Evolutionary conservation across 2,329 filamentous ascomycete species (phyloP).

Genomic region (Cadophora malorum): DNA sequence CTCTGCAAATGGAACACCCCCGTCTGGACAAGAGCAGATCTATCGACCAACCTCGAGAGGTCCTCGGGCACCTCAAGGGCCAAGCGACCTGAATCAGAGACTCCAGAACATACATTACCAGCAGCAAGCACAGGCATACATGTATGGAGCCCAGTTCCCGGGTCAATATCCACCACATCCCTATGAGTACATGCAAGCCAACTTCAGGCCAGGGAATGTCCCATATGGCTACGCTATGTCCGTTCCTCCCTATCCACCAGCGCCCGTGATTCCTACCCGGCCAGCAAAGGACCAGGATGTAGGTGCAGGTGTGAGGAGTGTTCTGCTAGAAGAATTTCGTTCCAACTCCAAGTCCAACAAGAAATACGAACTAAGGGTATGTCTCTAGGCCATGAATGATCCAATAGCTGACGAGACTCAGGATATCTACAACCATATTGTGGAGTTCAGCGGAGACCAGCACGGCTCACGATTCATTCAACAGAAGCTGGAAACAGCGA

Average conservation of each 20-base stretch:
- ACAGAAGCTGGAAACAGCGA: constrained; percentile 87
- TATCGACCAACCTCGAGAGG: constrained; percentile 41
- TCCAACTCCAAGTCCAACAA: constrained; percentile 73
- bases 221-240: constrained; percentile 47
- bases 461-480: constrained; percentile 96
- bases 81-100: constrained; percentile 41
- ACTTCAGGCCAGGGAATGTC: constrained; percentile 46
- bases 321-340: constrained; percentile 80
- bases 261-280: constrained; percentile 40
- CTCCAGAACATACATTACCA: constrained; percentile 40
- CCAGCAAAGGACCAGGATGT: constrained; percentile 46
- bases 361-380: constrained; percentile 79
- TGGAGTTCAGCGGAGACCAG: constrained; percentile 95
- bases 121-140: constrained; percentile 44
- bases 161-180: constrained; percentile 48
- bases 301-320: constrained; percentile 67
- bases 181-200: constrained; percentile 49
- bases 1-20: constrained; percentile 38
- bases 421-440: constrained; percentile 86
- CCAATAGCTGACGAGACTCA: constrained; percentile 41
- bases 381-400: not conserved
- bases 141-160: constrained; percentile 48
- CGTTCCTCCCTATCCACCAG: constrained; percentile 38
- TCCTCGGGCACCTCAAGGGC: constrained; percentile 40
- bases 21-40: constrained; percentile 40